These are phyloP conservation scores for Aphanocladium album DNA, from an alignment of 2,329 filamentous ascomycete species.

Conservation along the genomic window DNA sequence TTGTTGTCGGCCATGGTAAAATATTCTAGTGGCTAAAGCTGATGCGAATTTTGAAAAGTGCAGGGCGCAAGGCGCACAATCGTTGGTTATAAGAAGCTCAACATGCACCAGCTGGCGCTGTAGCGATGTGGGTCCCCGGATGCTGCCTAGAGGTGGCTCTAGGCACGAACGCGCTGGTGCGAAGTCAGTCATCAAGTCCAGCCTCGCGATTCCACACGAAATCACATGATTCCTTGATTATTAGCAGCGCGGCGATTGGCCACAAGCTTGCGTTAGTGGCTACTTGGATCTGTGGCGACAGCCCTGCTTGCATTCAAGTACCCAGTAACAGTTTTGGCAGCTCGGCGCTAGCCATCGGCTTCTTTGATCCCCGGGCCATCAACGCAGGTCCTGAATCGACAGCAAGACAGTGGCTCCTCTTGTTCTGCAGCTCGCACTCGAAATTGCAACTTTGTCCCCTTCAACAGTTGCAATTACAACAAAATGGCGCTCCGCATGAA, in stretches of 20 bases:
- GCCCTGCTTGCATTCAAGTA: not conserved
- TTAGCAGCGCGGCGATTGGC: slow-evolving; percentile 7
- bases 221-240: slow-evolving; percentile 11
- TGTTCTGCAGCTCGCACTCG: not conserved
- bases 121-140: not conserved
- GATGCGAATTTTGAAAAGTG: not conserved
- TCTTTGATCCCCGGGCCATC: slow-evolving; percentile 6
- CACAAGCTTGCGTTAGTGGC: not conserved
- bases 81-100: not conserved
- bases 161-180: slow-evolving; percentile 12
- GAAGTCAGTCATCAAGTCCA: too few species aligned
- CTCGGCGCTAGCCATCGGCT: slow-evolving; percentile 8
- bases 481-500: slow-evolving; percentile 38
- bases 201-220: slow-evolving; percentile 6
- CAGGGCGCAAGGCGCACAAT: not conserved
- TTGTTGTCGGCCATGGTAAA: slow-evolving; percentile 28
- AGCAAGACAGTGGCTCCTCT: not conserved
- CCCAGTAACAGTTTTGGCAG: not conserved
- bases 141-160: slow-evolving; percentile 6
- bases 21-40: not conserved
- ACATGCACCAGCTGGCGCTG: not conserved
- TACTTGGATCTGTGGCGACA: not conserved
- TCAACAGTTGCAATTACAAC: not conserved
- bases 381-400: slow-evolving; percentile 7
- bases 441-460: not conserved